Evolutionary conservation across 78 protist species (phyloP).

Genomic region (Chrysochromulina parva): DNA sequence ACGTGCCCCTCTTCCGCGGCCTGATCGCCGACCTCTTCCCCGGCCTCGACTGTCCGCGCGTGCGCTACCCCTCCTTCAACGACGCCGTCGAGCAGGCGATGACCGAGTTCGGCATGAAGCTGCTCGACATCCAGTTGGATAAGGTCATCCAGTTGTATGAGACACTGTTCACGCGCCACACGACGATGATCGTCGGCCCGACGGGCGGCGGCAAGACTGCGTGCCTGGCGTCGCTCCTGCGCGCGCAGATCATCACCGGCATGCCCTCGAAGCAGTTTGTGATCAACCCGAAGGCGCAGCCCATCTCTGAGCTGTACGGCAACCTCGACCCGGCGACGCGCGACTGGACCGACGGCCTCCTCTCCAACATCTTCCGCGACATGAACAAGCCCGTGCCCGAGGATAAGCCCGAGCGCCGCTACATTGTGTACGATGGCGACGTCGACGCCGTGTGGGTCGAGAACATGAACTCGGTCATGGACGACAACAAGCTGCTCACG

Average conservation of each 20-base stretch:
- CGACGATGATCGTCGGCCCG: conserved; percentile 93
- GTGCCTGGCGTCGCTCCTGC: conserved; percentile 58
- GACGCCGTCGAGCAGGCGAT: conserved; percentile 55
- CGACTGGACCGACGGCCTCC: conserved; percentile 92
- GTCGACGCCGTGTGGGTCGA: conserved; percentile 89
- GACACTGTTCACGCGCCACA: conserved; percentile 88
- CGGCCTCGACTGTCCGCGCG: conserved; percentile 59
- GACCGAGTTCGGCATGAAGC: background rate
- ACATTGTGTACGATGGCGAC: conserved; percentile 87
- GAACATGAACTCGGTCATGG: conserved; percentile 93
- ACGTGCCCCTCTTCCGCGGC: conserved; percentile 88
- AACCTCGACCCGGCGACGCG: conserved; percentile 84
- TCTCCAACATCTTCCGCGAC: conserved; percentile 84
- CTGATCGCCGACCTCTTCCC: conserved; percentile 85
- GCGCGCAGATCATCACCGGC: conserved; percentile 70
- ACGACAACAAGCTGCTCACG: conserved; percentile 91
- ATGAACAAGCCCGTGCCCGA: conserved; percentile 60
- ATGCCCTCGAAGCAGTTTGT: conserved; percentile 60
- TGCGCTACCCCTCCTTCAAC: conserved; percentile 51
- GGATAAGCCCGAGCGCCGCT: conserved; percentile 56
- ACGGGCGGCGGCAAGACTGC: conserved; percentile 90
- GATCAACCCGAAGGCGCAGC: conserved; percentile 83
- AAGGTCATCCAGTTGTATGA: conserved; percentile 90
- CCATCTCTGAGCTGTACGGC: conserved; percentile 85
- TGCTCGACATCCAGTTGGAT: conserved; percentile 65